Percentiles rank a stretch among this genome's conserved stretches.
phyloP scores from a whole-genome alignment of 2,329 filamentous ascomycete genomes.

The Cytospora schulzeri region DNA sequence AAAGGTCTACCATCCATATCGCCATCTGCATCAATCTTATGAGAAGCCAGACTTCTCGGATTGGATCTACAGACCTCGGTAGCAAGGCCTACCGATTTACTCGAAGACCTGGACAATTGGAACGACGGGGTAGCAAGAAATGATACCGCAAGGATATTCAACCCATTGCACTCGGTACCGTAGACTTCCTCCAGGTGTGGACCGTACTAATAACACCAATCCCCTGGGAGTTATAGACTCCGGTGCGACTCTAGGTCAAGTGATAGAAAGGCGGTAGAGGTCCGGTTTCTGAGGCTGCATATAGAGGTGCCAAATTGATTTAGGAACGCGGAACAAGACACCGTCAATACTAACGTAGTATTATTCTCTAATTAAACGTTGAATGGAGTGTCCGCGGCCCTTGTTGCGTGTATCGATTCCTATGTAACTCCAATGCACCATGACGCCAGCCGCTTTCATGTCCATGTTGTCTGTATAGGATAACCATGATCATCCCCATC shows the following conservation, averaged over 20 bases:
- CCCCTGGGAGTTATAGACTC: no score
- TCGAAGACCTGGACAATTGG: no score
- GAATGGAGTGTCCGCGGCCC: not conserved
- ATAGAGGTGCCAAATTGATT: not conserved
- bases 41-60: not conserved
- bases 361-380: not conserved
- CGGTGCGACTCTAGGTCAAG: no score
- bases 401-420: not conserved
- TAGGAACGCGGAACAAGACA: not conserved
- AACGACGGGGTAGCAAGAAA: no score
- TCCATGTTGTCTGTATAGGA: conserved; percentile 1
- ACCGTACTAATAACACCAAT: no score
- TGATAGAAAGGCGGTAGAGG: not conserved
- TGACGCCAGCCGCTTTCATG: not conserved
- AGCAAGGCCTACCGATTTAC: no score
- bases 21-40: no score
- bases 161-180: no score
- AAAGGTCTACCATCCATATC: no score
- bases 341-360: not conserved
- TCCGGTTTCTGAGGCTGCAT: not conserved
- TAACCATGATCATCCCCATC: not conserved
- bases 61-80: no score
- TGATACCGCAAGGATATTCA: no score
- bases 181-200: no score
- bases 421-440: not conserved